Conservation (phyloP, 345 rosid species). For the Euphorbia peplus region DNA sequence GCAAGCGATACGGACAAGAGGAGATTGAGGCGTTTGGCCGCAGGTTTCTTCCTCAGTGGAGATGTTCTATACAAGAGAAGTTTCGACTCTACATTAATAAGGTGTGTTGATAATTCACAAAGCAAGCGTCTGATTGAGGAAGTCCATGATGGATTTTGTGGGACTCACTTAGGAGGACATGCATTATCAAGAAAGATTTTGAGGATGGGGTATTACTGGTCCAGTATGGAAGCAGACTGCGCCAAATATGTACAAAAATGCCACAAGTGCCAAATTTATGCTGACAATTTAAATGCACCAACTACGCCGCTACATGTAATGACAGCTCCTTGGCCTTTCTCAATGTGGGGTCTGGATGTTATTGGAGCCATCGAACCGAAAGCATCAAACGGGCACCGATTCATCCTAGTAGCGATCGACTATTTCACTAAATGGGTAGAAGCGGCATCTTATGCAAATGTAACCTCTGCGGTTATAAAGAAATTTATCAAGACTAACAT, state of each 20-base stretch:
- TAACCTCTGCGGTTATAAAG: background rate
- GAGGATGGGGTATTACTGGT: too few species aligned
- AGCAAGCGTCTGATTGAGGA: too few species aligned
- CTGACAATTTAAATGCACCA: background rate
- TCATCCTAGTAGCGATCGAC: background rate
- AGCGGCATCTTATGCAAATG: background rate
- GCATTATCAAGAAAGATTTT: too few species aligned
- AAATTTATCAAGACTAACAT: background rate
- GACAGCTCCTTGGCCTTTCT: background rate
- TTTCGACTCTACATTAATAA: too few species aligned
- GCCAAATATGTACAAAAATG: too few species aligned
- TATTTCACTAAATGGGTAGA: slow-evolving; percentile 2
- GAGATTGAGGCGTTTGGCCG: background rate
- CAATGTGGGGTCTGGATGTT: too few species aligned
- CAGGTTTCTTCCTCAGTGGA: background rate
- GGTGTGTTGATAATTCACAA: too few species aligned
- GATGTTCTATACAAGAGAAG: background rate
- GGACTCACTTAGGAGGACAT: too few species aligned
- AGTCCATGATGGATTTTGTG: too few species aligned
- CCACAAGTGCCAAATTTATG: background rate
- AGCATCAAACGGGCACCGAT: too few species aligned
- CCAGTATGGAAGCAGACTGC: too few species aligned
- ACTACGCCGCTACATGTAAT: background rate
- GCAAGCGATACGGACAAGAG: background rate
- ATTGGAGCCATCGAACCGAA: too few species aligned